Evolutionary conservation across 2,329 filamentous ascomycete genomes (phyloP).

Genomic region (Paecilomyces formosus): DNA sequence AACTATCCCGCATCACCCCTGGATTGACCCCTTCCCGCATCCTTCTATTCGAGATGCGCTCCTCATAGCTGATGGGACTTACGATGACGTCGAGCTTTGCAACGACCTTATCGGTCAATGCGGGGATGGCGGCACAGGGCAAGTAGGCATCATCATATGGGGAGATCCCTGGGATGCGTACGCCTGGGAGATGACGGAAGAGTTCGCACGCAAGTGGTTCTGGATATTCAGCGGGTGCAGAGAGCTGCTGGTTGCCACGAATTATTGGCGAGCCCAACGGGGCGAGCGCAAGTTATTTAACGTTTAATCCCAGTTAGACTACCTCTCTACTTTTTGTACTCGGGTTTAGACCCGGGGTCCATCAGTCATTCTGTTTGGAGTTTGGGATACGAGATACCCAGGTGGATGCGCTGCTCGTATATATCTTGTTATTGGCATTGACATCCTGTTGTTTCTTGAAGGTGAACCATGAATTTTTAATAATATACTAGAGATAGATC

Average conservation of each 20-base stretch:
- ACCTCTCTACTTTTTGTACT: neutral
- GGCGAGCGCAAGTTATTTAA: constrained; percentile 16
- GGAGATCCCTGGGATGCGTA: constrained; percentile 20
- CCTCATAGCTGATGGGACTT: constrained; percentile 13
- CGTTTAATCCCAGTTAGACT: neutral
- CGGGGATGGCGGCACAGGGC: neutral
- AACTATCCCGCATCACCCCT: constrained; percentile 21
- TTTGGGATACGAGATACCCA: too few relatives aligned
- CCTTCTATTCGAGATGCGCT: constrained; percentile 28
- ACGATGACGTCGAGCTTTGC: constrained; percentile 30
- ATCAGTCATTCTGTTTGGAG: too few relatives aligned
- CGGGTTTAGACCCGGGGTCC: too few relatives aligned
- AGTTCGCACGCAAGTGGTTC: constrained; percentile 26
- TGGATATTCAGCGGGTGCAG: constrained; percentile 26
- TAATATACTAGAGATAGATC: too few relatives aligned
- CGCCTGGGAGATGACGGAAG: constrained; percentile 29
- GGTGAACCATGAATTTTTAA: too few relatives aligned
- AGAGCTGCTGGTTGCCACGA: constrained; percentile 24
- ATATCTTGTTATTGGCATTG: too few relatives aligned
- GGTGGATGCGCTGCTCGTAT: too few relatives aligned
- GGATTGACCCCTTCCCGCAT: constrained; percentile 33
- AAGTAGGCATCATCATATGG: constrained; percentile 22
- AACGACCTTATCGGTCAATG: constrained; percentile 16
- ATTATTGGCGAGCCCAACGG: constrained; percentile 23
- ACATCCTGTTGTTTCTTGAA: too few relatives aligned